Percentiles rank a stretch among this genome's conserved stretches.
Conservation (phyloP, 768 basidiomycete species). For the Obba rivulosa region DNA sequence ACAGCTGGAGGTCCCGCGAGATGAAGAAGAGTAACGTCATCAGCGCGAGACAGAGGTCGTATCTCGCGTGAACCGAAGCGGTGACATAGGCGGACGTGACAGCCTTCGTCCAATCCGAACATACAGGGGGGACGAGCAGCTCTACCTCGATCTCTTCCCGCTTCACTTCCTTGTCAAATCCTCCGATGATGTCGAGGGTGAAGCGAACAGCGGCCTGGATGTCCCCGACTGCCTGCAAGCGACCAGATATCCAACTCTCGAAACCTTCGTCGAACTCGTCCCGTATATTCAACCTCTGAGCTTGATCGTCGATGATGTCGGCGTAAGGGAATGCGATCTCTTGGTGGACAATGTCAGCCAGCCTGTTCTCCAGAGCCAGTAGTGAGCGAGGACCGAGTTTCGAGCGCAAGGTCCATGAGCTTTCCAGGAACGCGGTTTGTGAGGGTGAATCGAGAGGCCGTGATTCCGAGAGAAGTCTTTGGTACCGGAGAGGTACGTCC, state of each 20-base stretch:
- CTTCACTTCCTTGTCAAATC: conserved; percentile 65
- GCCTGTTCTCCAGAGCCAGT: conserved; percentile 49
- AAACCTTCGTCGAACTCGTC: conserved; percentile 56
- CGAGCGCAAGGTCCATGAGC: conserved; percentile 57
- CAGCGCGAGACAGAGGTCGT: conserved; percentile 66
- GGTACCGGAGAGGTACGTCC: conserved; percentile 61
- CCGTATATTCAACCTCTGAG: conserved; percentile 44
- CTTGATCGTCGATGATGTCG: conserved; percentile 69
- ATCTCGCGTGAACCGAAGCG: conserved; percentile 64
- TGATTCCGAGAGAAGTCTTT: conserved; percentile 41
- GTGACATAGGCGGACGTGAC: conserved; percentile 59
- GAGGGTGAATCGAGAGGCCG: conserved; percentile 34
- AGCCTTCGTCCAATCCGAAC: conserved; percentile 58
- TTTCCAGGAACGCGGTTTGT: conserved; percentile 52
- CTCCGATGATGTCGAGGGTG: conserved; percentile 66
- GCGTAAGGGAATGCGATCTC: conserved; percentile 74
- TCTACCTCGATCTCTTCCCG: conserved; percentile 64
- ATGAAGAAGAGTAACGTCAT: conserved; percentile 68
- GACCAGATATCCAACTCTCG: conserved; percentile 55
- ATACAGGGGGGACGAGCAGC: conserved; percentile 40
- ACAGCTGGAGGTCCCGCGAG: conserved; percentile 52
- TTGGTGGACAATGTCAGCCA: conserved; percentile 65
- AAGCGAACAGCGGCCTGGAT: conserved; percentile 50
- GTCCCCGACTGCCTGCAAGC: conserved; percentile 51
- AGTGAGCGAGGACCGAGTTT: conserved; percentile 56